Conservation (phyloP, 1,284 basidiomycete genomes). For the Neotropicomus parvogracilis region DNA sequence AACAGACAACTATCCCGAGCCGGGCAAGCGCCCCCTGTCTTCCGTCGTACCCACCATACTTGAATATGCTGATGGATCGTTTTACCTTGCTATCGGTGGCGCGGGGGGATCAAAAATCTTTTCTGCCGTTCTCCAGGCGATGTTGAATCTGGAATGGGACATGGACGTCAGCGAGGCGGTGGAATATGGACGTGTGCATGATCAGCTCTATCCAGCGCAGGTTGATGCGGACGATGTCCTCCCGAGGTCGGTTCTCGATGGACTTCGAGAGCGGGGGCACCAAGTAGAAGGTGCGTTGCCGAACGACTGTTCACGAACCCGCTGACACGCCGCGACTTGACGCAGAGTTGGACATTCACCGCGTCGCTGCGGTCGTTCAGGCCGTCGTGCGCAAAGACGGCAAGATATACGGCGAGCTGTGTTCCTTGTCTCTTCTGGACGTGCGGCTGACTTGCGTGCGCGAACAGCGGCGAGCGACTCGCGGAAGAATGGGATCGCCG, state of each 20-base stretch:
- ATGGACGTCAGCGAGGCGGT: constrained; percentile 78
- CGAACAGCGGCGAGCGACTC: constrained; percentile 74
- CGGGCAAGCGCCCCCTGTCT: constrained; percentile 84
- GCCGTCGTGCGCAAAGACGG: constrained; percentile 57
- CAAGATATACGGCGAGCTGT: constrained; percentile 53
- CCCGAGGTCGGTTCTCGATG: constrained; percentile 51
- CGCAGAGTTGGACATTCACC: constrained; percentile 48
- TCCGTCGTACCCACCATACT: constrained; percentile 81
- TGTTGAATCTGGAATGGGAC: constrained; percentile 82
- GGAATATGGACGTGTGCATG: constrained; percentile 86
- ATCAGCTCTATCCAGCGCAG: constrained; percentile 75
- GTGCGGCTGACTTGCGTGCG: background rate
- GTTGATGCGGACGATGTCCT: constrained; percentile 68
- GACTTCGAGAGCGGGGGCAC: constrained; percentile 64
- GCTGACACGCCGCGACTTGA: constrained; percentile 1
- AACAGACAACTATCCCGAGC: constrained; percentile 81
- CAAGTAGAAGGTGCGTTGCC: constrained; percentile 56
- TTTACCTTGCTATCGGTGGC: constrained; percentile 76
- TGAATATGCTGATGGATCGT: constrained; percentile 66
- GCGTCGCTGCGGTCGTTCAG: constrained; percentile 71
- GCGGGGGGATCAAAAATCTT: constrained; percentile 89
- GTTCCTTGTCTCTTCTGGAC: background rate
- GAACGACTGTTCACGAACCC: background rate
- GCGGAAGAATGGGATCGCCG: constrained; percentile 78
- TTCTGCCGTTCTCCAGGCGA: constrained; percentile 72